Conservation (phyloP, 2,329 filamentous ascomycete genomes). For the Stagonosporopsis vannaccii region DNA sequence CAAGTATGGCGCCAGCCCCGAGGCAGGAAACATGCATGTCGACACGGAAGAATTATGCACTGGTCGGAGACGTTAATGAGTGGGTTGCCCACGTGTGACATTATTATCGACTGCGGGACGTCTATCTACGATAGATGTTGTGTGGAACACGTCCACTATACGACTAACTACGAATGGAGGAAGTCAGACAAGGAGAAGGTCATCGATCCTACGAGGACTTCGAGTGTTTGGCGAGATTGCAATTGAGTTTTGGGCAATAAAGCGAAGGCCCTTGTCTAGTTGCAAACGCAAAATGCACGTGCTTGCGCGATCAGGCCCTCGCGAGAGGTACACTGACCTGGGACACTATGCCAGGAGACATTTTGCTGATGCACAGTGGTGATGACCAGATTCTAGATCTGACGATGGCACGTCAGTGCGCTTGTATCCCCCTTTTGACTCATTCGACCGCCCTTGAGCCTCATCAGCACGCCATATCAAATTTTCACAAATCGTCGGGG, state of each 20-base stretch:
- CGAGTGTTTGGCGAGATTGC: no score
- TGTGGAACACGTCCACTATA: no score
- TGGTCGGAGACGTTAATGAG: not conserved
- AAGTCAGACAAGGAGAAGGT: no score
- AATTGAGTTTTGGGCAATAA: not conserved
- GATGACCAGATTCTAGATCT: no score
- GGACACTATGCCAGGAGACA: no score
- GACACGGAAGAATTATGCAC: no score
- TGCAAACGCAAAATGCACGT: conserved; percentile 3
- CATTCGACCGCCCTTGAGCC: conserved; percentile 7
- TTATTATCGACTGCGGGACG: no score
- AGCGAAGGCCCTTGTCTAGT: conserved; percentile 1
- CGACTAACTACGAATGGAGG: no score
- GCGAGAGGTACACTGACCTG: not conserved
- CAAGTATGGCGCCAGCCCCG: not conserved
- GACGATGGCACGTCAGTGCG: not conserved
- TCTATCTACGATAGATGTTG: no score
- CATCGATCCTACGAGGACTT: no score
- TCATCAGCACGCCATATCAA: conserved; percentile 8
- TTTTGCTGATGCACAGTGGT: no score
- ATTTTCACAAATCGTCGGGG: conserved; percentile 12
- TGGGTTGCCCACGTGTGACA: no score
- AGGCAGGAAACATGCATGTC: not conserved
- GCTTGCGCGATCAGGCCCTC: not conserved
- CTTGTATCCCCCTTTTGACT: conserved; percentile 1